Base-by-base conservation (phyloP, 1,284 basidiomycete species). In the Cutaneotrichosporon sp. region DNA sequence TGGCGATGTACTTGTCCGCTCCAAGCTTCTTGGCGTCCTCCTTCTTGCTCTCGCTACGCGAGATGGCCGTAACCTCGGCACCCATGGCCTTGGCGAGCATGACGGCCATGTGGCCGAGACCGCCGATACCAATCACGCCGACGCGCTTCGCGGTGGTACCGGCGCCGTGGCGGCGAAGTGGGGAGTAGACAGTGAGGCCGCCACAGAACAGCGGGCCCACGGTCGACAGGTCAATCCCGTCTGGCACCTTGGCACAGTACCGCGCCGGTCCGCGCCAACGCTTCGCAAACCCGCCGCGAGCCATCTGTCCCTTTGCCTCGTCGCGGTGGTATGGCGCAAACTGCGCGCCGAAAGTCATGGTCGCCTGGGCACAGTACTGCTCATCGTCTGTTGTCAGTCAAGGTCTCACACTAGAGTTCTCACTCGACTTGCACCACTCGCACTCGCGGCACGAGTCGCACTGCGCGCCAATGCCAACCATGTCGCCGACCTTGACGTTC, bases 171-270 rank as follows among this genome's bases (percentile, higher is more conserved):
- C 72, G 67, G 47, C 60, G 64, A 9, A 80, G 63, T 4, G 79
- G 79, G 8, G 69, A 66, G 66, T 68, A 80, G 46, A 78, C 68
- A 13, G 79, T 80, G 4, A 74, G 66, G 36, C 65, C 69, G 15
- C 58, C 65, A 54, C 76, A 78, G 20, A 80, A 65, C 67, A 77
- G 73, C 12, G 76, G 74, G 8, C 75, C 76, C 1, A 78, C 82
- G 44, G 79, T 65, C 38, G 80, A 80, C 2, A 79, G 77, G 48
- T 80, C 76, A 39, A 86, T 67, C 1, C 66, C 77, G 2, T 82
- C 77, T 0, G 85, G 85, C 49, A 87, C 80, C 13, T 78, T 78
- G 69, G 86, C 82, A 44, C 83, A 83, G 63, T 84, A 86, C 54
- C 79, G 80, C n/a, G 63, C 46, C 4, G 66, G 62, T 41, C 65